phyloP scores from a whole-genome alignment of 352 stramenopile genomes.

The Globisporangium rhizosaccharum region DNA sequence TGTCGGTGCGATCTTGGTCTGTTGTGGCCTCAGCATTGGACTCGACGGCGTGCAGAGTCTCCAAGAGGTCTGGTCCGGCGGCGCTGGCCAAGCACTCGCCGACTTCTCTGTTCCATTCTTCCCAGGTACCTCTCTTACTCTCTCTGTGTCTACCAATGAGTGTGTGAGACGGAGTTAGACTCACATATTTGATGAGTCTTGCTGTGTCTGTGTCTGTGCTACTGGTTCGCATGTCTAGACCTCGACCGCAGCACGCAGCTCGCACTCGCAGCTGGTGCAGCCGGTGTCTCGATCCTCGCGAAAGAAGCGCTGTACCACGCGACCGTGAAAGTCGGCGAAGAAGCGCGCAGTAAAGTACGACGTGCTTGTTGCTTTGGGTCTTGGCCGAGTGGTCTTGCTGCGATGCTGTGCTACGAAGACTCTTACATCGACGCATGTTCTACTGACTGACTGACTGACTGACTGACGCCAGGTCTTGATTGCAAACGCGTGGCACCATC shows the following conservation, averaged over 20 bases:
- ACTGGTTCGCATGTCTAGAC: conserved; percentile 16
- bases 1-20: conserved; percentile 79
- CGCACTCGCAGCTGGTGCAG: conserved; percentile 77
- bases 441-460: not conserved
- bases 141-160: not conserved
- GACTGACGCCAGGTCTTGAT: conserved; percentile 81
- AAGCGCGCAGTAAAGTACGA: conserved; percentile 84
- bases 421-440: not conserved
- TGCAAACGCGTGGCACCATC: conserved; percentile 96
- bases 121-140: conserved; percentile 22
- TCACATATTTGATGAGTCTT: no score
- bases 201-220: no score
- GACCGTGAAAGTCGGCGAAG: conserved; percentile 89
- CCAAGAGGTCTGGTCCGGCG: conserved; percentile 56
- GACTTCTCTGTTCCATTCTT: conserved; percentile 44
- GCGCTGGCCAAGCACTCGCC: conserved; percentile 17
- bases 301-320: conserved; percentile 94
- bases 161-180: not conserved
- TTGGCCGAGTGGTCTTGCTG: not conserved
- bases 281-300: conserved; percentile 85
- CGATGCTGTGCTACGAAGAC: not conserved
- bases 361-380: not conserved
- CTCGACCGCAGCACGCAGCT: conserved; percentile 50
- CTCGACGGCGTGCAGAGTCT: conserved; percentile 65
- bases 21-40: conserved; percentile 66